Conservation (phyloP, 208 protist species). For the Entamoeba invadens region DNA sequence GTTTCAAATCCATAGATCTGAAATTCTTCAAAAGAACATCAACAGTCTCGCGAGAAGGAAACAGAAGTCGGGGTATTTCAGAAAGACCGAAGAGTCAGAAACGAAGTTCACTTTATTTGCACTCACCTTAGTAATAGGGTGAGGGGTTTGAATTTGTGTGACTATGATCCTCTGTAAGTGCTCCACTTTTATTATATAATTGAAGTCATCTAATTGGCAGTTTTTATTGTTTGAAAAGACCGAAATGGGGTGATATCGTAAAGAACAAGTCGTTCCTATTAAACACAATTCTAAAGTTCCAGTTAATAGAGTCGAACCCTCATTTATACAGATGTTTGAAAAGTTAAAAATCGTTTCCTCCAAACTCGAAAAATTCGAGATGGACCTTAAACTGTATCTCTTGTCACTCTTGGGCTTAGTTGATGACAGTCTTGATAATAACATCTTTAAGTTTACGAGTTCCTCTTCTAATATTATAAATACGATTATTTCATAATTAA, state of each 20-base stretch:
- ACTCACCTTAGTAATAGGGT: neutral
- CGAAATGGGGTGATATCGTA: neutral
- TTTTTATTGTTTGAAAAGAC: neutral
- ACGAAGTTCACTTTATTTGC: neutral
- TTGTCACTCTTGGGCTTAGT: too few relatives aligned
- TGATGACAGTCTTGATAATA: too few relatives aligned
- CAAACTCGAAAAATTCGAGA: too few relatives aligned
- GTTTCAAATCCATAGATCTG: neutral
- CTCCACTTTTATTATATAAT: neutral
- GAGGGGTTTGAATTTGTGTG: neutral
- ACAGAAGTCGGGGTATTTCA: neutral
- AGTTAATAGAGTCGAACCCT: neutral
- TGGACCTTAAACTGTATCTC: too few relatives aligned
- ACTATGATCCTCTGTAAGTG: neutral
- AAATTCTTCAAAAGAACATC: neutral
- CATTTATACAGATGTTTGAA: neutral
- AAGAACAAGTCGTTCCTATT: neutral
- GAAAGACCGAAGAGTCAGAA: neutral
- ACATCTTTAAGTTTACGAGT: too few relatives aligned
- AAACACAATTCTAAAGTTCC: neutral
- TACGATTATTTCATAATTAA: too few relatives aligned
- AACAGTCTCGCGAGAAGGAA: neutral
- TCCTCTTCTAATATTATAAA: too few relatives aligned
- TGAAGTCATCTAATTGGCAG: neutral
- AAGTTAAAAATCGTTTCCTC: neutral